Conservation (phyloP, 2,329 filamentous ascomycete genomes). For the Trichoderma citrinoviride region DNA sequence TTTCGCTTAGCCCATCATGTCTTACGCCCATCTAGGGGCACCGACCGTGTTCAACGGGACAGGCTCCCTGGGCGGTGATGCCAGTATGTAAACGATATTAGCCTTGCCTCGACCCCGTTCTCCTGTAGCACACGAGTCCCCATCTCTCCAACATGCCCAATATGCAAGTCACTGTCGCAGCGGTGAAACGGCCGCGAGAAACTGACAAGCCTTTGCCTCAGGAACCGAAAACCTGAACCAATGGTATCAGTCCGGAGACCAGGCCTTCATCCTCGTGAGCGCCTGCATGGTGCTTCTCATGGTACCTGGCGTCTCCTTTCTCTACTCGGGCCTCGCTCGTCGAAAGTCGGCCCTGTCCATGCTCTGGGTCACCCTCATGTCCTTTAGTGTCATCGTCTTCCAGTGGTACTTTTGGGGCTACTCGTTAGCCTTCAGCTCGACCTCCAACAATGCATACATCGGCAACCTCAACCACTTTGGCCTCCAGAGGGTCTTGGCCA, state of each 20-base stretch:
- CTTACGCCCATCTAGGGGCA: constrained; percentile 58
- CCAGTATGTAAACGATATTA: constrained; percentile 55
- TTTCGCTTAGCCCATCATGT: constrained; percentile 44
- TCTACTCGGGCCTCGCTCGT: constrained; percentile 96
- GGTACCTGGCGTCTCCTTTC: constrained; percentile 93
- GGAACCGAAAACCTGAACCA: constrained; percentile 87
- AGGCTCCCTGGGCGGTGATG: constrained; percentile 70
- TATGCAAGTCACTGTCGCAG: constrained; percentile 11
- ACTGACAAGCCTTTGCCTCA: constrained; percentile 36
- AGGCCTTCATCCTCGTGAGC: constrained; percentile 87
- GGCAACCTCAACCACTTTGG: constrained; percentile 88
- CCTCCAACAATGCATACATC: constrained; percentile 84
- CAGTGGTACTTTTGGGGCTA: constrained; percentile 99
- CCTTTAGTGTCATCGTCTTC: constrained; percentile 85
- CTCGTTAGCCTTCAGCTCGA: constrained; percentile 83
- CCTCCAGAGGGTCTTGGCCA: constrained; percentile 76
- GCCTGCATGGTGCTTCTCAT: constrained; percentile 94
- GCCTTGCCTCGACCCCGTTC: background rate
- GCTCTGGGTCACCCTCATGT: constrained; percentile 97
- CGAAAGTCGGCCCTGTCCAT: constrained; percentile 95
- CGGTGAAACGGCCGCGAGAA: background rate
- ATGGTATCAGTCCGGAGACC: constrained; percentile 89
- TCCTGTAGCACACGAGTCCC: constrained; percentile 9
- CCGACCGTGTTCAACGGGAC: constrained; percentile 63
- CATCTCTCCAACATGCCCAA: background rate